These are phyloP conservation scores for Mytilinidion resinicola DNA, from an alignment of 495 filamentous ascomycete genomes.

Conservation along the genomic window DNA sequence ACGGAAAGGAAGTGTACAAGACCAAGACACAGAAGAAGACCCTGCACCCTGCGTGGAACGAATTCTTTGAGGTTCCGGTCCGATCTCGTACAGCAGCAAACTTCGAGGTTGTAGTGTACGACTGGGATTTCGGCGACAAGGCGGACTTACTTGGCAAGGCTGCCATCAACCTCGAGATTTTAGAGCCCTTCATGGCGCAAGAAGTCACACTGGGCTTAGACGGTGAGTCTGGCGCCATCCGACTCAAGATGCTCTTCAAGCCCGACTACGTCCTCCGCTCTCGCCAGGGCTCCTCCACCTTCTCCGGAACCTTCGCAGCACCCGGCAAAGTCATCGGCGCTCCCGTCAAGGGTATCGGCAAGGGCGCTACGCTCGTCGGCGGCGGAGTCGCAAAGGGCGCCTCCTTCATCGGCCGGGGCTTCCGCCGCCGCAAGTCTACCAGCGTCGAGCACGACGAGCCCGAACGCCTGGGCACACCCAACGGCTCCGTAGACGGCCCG, in stretches of 20 bases:
- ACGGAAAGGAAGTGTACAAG: conserved; percentile 82
- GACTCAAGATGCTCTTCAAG: conserved; percentile 85
- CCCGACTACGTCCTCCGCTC: conserved; percentile 84
- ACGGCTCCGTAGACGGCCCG: conserved; percentile 14
- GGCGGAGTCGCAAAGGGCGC: conserved; percentile 79
- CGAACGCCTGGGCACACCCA: conserved; percentile 10
- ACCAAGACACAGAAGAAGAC: conserved; percentile 96
- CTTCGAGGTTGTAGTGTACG: conserved; percentile 77
- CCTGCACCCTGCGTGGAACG: conserved; percentile 89
- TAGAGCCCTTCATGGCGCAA: conserved; percentile 77
- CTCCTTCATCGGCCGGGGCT: conserved; percentile 73
- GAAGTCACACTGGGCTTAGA: conserved; percentile 71
- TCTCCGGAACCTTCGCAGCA: conserved; percentile 82
- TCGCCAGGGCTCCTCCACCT: conserved; percentile 85
- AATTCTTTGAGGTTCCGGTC: conserved; percentile 80
- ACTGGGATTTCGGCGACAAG: conserved; percentile 92
- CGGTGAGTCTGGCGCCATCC: conserved; percentile 80
- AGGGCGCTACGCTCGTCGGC: conserved; percentile 56
- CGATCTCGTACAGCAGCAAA: conserved; percentile 78
- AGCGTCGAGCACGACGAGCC: conserved; percentile 39
- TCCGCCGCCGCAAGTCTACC: conserved; percentile 60
- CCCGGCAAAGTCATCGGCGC: conserved; percentile 92
- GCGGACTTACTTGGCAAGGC: conserved; percentile 77
- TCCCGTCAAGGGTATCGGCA: conserved; percentile 82
- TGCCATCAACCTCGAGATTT: conserved; percentile 67